These are phyloP conservation scores for Sanguinoderma infundibulare DNA, from an alignment of 1,284 basidiomycete species.

Conservation along the genomic window DNA sequence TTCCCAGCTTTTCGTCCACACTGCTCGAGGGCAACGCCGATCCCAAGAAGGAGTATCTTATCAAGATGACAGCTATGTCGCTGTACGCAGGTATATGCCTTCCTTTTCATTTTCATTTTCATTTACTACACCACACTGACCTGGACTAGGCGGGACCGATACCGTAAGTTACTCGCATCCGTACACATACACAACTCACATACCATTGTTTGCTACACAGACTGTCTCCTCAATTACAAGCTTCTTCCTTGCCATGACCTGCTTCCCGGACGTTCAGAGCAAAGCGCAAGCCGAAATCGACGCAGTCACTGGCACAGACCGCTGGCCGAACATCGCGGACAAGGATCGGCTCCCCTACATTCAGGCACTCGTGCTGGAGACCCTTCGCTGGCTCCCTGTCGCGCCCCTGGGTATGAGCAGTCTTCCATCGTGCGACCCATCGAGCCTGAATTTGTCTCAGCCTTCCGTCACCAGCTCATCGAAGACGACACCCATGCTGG, in stretches of 20 bases:
- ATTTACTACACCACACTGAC: background rate
- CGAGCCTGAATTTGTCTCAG: too few relatives aligned
- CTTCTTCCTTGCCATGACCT: slow-evolving; percentile 37
- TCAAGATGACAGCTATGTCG: slow-evolving; percentile 34
- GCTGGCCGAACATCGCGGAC: slow-evolving; percentile 33
- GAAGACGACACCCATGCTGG: slow-evolving; percentile 30
- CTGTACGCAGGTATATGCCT: slow-evolving; percentile 33
- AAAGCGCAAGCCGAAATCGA: slow-evolving; percentile 38
- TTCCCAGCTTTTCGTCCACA: slow-evolving; percentile 31
- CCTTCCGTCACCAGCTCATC: slow-evolving; percentile 30
- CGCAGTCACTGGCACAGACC: slow-evolving; percentile 29
- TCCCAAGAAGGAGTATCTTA: slow-evolving; percentile 30
- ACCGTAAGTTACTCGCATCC: slow-evolving; percentile 26
- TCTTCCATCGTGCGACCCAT: background rate
- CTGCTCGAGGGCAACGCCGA: slow-evolving; percentile 25
- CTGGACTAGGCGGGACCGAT: slow-evolving; percentile 29
- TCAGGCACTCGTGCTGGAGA: slow-evolving; percentile 34
- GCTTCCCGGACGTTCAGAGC: slow-evolving; percentile 35
- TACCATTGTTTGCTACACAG: slow-evolving; percentile 14
- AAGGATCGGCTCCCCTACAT: slow-evolving; percentile 34
- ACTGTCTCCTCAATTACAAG: slow-evolving; percentile 31
- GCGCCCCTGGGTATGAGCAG: slow-evolving; percentile 29
- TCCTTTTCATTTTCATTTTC: background rate
- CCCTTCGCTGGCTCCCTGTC: slow-evolving; percentile 35
- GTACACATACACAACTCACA: background rate